Conservation (phyloP, 495 filamentous ascomycete species). For the Pyronema domesticum region DNA sequence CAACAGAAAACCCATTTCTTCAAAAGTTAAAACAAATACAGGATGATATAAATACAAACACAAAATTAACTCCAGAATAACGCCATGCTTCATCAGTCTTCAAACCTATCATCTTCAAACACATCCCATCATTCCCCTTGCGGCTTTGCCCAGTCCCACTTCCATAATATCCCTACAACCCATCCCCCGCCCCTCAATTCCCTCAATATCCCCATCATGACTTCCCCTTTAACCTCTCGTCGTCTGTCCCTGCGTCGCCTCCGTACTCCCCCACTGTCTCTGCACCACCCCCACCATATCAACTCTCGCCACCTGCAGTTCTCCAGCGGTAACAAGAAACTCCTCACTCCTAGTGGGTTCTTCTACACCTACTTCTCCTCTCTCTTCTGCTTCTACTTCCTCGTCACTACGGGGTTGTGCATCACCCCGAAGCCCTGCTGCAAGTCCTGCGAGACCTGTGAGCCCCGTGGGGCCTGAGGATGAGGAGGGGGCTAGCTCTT, state of each 20-base stretch:
- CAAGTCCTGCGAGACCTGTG: background rate
- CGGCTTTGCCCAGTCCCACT: no score
- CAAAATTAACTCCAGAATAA: no score
- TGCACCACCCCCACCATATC: slow-evolving; percentile 16
- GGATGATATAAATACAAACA: no score
- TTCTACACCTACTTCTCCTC: slow-evolving; percentile 5
- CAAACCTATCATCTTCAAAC: no score
- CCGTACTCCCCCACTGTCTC: slow-evolving; percentile 11
- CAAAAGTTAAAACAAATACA: no score
- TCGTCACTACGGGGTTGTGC: slow-evolving; percentile 5
- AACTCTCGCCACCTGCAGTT: slow-evolving; percentile 17
- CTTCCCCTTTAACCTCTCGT: background rate
- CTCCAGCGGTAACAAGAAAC: slow-evolving; percentile 18
- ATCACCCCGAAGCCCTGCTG: background rate
- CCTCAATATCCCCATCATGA: no score
- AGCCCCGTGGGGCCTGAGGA: background rate
- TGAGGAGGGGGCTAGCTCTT: slow-evolving; percentile 8
- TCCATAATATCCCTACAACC: no score
- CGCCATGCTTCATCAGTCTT: no score
- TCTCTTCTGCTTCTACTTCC: background rate
- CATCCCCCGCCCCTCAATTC: no score
- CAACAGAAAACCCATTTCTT: no score
- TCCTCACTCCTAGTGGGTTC: background rate
- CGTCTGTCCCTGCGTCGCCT: background rate
- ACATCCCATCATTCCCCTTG: no score